These are phyloP conservation scores for Flaveria robusta DNA, from an alignment of 129 eudicot genomes.

Conservation along the genomic window DNA sequence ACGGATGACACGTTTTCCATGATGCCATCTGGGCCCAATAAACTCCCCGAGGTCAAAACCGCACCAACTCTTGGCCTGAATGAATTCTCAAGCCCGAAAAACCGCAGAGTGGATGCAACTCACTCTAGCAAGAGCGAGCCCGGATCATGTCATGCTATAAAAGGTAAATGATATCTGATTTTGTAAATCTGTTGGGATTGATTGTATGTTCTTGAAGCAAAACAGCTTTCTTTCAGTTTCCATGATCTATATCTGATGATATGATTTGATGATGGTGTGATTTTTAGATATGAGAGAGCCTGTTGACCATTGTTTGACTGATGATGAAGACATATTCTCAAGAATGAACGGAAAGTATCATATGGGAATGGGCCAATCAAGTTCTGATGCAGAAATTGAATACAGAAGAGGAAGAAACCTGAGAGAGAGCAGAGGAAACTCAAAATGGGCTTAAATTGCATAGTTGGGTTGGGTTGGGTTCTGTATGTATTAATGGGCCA, in stretches of 20 bases:
- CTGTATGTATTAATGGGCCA: constrained; percentile 37
- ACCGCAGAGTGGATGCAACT: constrained; percentile 34
- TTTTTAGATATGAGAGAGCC: constrained; percentile 12
- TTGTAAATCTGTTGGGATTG: not conserved
- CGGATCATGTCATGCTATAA: constrained; percentile 32
- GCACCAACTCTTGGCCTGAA: constrained; percentile 12
- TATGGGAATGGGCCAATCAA: constrained; percentile 50
- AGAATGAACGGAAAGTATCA: constrained; percentile 56
- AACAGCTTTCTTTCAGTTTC: not conserved
- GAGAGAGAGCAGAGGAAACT: constrained; percentile 59
- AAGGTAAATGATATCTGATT: constrained; percentile 41
- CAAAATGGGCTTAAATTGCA: constrained; percentile 39
- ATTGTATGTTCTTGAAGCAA: not conserved
- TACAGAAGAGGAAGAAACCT: constrained; percentile 90
- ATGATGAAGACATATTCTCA: constrained; percentile 67
- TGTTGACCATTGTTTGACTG: constrained; percentile 50
- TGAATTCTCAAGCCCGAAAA: constrained; percentile 34
- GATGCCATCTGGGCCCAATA: constrained; percentile 54
- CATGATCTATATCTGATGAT: not conserved
- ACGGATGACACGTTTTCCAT: constrained; percentile 73
- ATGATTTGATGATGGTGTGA: not conserved
- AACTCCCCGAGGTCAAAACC: constrained; percentile 43
- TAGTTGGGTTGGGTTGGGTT: constrained; percentile 27
- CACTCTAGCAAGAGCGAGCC: constrained; percentile 30
- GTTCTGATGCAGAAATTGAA: constrained; percentile 94